Evolutionary conservation across 495 filamentous ascomycete genomes (phyloP), one percentile per base, ranked within the genome.

Genomic region (Delitschia confertaspora): DNA sequence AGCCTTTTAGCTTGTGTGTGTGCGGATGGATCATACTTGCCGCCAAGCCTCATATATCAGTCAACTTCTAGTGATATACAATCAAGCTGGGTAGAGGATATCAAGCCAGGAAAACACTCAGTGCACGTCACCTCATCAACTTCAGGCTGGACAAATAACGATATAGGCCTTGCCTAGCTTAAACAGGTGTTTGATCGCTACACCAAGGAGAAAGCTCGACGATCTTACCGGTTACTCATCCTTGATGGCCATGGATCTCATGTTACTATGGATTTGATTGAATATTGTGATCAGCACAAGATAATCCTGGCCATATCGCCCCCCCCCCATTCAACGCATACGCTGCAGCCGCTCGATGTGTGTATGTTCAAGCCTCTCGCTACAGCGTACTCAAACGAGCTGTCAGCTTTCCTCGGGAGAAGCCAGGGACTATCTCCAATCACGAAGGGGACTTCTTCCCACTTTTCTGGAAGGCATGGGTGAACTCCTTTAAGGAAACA

Each of bases 161-260:
- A 34, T 16, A 16, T 34, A 10, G 32, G 32, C 14, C 14, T 34
- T 8, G 32, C 32, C 6, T 57, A 34, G 51, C 35, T 57, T 7
- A 10, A 31, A 27, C 34, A 54, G 20, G 25, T 54, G 18, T 8
- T 34, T 34, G 14, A 34, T 16, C 14, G 32, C 32, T 34, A 16
- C 14, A 34, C 32, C 6, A 34, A 34, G 32, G 32, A 7, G 14
- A 34, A 34, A 16, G 32, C 32, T 10, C 32, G 32, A 8, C 7
- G 14, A 34, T 30, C 29, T 17, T 14, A 34, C 38, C 48, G 25
- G 32, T 51, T 47, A 40, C 47, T 48, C 14, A 44, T 50, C 18
- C 19, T 45, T 16, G 41, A 57, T 43, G 45, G 51, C 24, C 45
- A 55, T 44, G 20, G 8, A 6, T 27, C 25, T 24, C 52, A 55